Evolutionary conservation across 2,329 filamentous ascomycete species (phyloP), one percentile per base, ranked within the genome.

Genomic region (Elsinoe necatrix): DNA sequence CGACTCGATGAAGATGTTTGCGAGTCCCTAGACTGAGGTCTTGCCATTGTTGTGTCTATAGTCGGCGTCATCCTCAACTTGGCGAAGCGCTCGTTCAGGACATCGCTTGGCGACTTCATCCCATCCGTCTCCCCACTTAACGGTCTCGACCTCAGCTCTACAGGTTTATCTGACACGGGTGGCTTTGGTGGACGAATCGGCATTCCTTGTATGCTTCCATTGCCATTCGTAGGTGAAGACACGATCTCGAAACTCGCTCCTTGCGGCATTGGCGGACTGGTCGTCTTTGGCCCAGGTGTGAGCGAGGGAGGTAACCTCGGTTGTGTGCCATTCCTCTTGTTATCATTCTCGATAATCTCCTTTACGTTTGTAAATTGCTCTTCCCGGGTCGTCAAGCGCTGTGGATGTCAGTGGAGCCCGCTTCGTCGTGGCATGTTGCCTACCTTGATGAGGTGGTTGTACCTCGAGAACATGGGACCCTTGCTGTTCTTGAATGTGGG

Each of bases 291-390:
- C n/a, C 25, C 42, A 20, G 29, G 55, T 20, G 12, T 48, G 18
- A 18, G 34, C 20, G 54, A 57, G 0, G 45, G 9, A 3, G 52
- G 57, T 45, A 51, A 23, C 34, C 57, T 57, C 31, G 62, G 79
- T 54, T 73, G 72, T 2, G 84, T 79, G 14, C 85, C 84, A 35
- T 78, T 84, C 54, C 76, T 75, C 59, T 75, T 68, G 57, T 79
- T 79, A 61, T 79, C 76, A 48, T 75, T 73, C 25, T 73, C 66
- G 55, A 80, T 79, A 29, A 78, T 77, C 16, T 73, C 66, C 63
- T 76, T 77, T 60, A 80, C 76, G 25, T 67, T 69, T 52, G 68
- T 63, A 57, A 77, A 78, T 57, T 71, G 71, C 50, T 74, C 71
- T 54, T 73, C 61, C 58, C 62, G 68, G 48, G 68, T 48, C 12